A percentile compares a stretch with the other conserved stretches of the same genome.
These are phyloP conservation scores for Cercospora brassicicola DNA, from an alignment of 2,329 filamentous ascomycete genomes.

Conservation along the genomic window DNA sequence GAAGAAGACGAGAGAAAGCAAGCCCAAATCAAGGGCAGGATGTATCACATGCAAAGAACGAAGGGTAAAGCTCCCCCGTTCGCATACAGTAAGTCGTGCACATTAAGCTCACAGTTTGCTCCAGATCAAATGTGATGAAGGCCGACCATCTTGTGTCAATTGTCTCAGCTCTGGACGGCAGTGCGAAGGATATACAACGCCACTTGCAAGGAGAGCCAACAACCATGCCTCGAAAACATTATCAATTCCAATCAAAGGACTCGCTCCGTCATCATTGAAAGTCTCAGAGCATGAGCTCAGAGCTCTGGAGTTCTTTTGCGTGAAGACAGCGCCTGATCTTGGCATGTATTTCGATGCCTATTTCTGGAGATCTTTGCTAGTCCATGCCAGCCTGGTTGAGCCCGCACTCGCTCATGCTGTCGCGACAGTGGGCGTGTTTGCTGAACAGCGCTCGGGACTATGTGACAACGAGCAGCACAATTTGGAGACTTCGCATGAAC, in stretches of 20 bases:
- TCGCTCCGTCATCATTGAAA: not conserved
- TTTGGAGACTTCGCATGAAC: not conserved
- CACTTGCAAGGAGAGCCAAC: not conserved
- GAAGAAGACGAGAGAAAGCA: not conserved
- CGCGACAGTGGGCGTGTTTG: not conserved
- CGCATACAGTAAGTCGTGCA: no score
- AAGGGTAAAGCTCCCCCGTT: not conserved
- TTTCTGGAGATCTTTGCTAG: slow-evolving; percentile 1
- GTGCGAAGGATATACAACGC: not conserved
- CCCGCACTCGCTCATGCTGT: not conserved
- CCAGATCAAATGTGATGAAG: not conserved
- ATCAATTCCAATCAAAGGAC: not conserved
- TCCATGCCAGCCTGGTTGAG: not conserved
- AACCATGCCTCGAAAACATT: not conserved
- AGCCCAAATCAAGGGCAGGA: not conserved
- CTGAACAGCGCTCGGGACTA: not conserved
- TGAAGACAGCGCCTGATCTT: slow-evolving; percentile 6
- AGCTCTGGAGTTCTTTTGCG: slow-evolving; percentile 1
- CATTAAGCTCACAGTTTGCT: not conserved
- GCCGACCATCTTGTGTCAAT: not conserved
- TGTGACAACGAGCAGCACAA: not conserved
- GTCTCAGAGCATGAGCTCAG: not conserved
- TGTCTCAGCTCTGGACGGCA: not conserved
- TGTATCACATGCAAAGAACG: not conserved
- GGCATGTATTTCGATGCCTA: not conserved